Percentiles rank a stretch among this genome's conserved stretches.
Conservation (phyloP, 2,329 filamentous ascomycete genomes). For the Parafenestella ontariensis region DNA sequence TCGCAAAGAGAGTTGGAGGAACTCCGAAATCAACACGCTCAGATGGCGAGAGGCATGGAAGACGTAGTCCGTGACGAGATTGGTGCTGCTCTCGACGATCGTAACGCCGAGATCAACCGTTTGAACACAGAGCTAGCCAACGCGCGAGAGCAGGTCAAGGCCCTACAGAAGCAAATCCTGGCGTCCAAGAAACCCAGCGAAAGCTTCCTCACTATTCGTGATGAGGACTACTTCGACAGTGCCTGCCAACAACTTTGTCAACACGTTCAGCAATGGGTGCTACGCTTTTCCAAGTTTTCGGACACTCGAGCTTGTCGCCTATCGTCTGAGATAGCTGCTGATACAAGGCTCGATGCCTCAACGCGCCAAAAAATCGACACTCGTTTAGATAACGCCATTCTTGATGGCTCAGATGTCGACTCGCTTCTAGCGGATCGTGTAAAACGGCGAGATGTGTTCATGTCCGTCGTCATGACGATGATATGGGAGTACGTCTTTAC, state of each 20-base stretch:
- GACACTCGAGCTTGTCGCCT: conserved; percentile 87
- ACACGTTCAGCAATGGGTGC: conserved; percentile 96
- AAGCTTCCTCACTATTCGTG: conserved; percentile 78
- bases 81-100: conserved; percentile 72
- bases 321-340: conserved; percentile 81
- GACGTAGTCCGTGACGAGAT: conserved; percentile 68
- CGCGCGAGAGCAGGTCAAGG: conserved; percentile 68
- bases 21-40: conserved; percentile 68
- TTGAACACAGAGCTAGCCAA: conserved; percentile 79
- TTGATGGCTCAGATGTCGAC: conserved; percentile 94
- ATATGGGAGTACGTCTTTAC: conserved; percentile 99
- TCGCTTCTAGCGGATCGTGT: conserved; percentile 86
- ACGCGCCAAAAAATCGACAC: conserved; percentile 83
- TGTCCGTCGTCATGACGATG: conserved; percentile 99
- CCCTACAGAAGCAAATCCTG: conserved; percentile 66
- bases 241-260: conserved; percentile 94
- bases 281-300: conserved; percentile 97
- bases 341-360: conserved; percentile 40
- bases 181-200: conserved; percentile 65
- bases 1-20: conserved; percentile 73
- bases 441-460: conserved; percentile 90
- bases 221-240: conserved; percentile 94
- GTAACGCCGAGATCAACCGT: conserved; percentile 81
- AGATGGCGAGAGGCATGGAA: conserved; percentile 69
- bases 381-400: conserved; percentile 89